Evolutionary conservation across 2,329 filamentous ascomycete genomes (phyloP).

Genomic region (Aspergillus cejpii): DNA sequence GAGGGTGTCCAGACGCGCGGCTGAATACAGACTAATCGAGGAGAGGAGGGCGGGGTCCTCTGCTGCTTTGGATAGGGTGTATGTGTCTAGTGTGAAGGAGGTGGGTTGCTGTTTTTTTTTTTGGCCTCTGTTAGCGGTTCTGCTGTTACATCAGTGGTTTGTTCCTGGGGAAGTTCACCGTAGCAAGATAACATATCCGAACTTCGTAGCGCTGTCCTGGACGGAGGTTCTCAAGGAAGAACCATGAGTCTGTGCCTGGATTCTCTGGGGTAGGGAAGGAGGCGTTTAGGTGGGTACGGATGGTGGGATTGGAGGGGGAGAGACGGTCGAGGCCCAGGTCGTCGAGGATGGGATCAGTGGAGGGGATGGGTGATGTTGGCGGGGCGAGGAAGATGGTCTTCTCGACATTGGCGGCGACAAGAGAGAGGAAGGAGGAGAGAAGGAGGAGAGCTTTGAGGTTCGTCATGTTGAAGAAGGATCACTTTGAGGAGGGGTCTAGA

Average conservation of each 20-base stretch:
- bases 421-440: conserved; percentile 13
- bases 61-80: conserved; percentile 56
- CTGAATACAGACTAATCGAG: conserved; percentile 58
- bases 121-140: too few relatives aligned
- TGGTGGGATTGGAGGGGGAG: conserved; percentile 49
- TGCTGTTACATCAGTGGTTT: too few relatives aligned
- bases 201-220: conserved; percentile 78
- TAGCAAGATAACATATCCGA: conserved; percentile 87
- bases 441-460: conserved; percentile 15
- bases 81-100: conserved; percentile 62
- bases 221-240: conserved; percentile 64
- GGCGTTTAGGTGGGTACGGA: conserved; percentile 60
- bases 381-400: conserved; percentile 80
- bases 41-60: conserved; percentile 56
- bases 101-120: conserved; percentile 67
- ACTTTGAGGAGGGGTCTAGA: not conserved
- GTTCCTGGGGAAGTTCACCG: conserved; percentile 52
- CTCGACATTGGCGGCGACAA: conserved; percentile 65
- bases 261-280: conserved; percentile 55
- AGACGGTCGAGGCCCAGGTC: conserved; percentile 60
- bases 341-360: conserved; percentile 51
- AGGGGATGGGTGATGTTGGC: conserved; percentile 49
- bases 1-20: conserved; percentile 43
- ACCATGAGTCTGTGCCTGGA: conserved; percentile 66
- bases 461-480: conserved; percentile 5